A percentile compares a stretch with the other conserved stretches of the same genome.
Evolutionary conservation across 2,329 filamentous ascomycete species (phyloP).

Genomic region (Pyricularia grisea): DNA sequence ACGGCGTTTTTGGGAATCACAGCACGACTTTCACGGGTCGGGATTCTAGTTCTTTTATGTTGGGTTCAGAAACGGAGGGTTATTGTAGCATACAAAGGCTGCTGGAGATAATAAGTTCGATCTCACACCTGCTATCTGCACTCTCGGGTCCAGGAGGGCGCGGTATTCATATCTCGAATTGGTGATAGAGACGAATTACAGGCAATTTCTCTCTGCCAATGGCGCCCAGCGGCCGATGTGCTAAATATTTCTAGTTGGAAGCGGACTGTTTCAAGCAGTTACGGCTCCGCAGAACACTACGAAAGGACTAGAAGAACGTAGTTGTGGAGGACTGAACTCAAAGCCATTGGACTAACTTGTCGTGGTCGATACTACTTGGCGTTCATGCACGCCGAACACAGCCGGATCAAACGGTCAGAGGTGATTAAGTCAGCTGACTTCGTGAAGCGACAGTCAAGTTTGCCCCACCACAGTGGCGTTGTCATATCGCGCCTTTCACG

Average conservation of each 20-base stretch:
- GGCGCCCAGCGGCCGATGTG: neutral
- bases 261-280: neutral
- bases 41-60: neutral
- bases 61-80: neutral
- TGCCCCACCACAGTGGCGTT: neutral
- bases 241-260: neutral
- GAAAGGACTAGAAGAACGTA: neutral
- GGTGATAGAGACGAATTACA: neutral
- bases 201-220: neutral
- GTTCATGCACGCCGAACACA: neutral
- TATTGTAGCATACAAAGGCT: neutral
- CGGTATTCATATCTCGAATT: neutral
- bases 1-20: conserved; percentile 20
- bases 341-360: neutral
- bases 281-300: neutral
- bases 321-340: neutral
- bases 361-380: neutral
- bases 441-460: neutral
- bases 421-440: neutral
- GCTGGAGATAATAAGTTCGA: neutral
- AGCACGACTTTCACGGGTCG: neutral
- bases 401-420: neutral
- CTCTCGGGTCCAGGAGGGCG: neutral
- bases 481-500: neutral
- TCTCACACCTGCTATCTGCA: neutral